These are phyloP conservation scores for Hypoxylon fragiforme DNA, from an alignment of 495 filamentous ascomycete species.

Conservation along the genomic window DNA sequence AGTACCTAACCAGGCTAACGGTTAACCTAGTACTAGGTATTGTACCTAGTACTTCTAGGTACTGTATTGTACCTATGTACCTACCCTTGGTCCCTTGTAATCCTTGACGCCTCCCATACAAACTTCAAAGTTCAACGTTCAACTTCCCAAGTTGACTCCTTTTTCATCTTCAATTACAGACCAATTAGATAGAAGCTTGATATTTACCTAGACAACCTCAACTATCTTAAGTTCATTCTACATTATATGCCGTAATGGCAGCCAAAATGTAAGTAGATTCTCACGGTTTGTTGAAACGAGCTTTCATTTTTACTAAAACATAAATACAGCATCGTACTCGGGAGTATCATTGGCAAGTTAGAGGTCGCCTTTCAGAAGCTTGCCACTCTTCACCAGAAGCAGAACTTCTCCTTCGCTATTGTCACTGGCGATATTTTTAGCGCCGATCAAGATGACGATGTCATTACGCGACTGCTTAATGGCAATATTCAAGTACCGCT, in stretches of 20 bases:
- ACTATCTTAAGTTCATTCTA: background rate
- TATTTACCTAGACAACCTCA: no score
- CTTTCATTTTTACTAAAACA: no score
- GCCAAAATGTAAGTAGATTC: conserved; percentile 76
- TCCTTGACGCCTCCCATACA: no score
- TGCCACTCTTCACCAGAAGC: conserved; percentile 76
- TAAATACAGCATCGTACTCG: conserved; percentile 86
- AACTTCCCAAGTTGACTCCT: no score
- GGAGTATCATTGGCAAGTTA: conserved; percentile 75
- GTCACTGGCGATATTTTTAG: conserved; percentile 81
- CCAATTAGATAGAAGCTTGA: no score
- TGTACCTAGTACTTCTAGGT: background rate
- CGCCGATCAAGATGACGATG: conserved; percentile 56
- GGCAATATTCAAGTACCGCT: conserved; percentile 73
- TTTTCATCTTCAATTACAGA: no score
- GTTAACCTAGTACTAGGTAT: background rate
- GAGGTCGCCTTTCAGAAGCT: conserved; percentile 75
- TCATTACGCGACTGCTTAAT: conserved; percentile 65
- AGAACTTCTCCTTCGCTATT: conserved; percentile 81
- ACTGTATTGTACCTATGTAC: background rate
- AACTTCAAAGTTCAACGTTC: no score
- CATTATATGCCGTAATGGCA: conserved; percentile 50
- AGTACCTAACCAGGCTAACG: conserved; percentile 6
- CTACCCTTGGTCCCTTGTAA: no score
- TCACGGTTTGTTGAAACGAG: no score